phyloP scores from a whole-genome alignment of 1,284 basidiomycete genomes.

The Apiotrichum akiyoshidainum region DNA sequence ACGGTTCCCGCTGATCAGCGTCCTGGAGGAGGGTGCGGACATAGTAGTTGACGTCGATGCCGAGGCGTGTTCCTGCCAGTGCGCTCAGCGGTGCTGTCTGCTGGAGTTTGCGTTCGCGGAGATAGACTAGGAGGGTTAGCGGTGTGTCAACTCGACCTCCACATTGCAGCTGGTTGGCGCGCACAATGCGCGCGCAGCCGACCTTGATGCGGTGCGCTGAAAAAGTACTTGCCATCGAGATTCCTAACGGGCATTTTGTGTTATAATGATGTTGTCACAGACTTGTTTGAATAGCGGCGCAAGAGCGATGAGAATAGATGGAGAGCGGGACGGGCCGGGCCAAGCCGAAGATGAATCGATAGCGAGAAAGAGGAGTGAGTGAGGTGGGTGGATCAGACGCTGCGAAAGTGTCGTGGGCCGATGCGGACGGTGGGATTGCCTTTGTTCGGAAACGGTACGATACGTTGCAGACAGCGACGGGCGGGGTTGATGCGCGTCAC shows the following conservation, averaged over 20 bases:
- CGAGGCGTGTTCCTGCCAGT: constrained; percentile 86
- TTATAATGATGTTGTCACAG: neutral
- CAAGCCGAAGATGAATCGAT: too few relatives aligned
- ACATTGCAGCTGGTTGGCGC: too few relatives aligned
- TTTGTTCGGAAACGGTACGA: too few relatives aligned
- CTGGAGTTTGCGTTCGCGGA: constrained; percentile 80
- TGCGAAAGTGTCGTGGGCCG: neutral
- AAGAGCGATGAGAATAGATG: too few relatives aligned
- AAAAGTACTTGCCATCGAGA: constrained; percentile 37
- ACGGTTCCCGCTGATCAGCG: constrained; percentile 73
- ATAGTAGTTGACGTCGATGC: constrained; percentile 94
- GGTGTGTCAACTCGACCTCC: neutral
- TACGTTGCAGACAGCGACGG: neutral
- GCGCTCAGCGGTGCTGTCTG: constrained; percentile 77
- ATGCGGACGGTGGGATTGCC: neutral
- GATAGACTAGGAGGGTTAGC: constrained; percentile 59
- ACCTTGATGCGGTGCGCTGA: too few relatives aligned
- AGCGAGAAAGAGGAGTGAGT: too few relatives aligned
- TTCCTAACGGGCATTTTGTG: constrained; percentile 40
- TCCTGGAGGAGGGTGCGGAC: constrained; percentile 73
- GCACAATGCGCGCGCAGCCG: too few relatives aligned
- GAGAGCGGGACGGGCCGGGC: too few relatives aligned
- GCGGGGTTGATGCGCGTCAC: neutral
- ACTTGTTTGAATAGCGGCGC: neutral
- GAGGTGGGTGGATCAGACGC: neutral